These are phyloP conservation scores for Penicillium argentinense DNA, from an alignment of 495 filamentous ascomycete species.

Conservation along the genomic window DNA sequence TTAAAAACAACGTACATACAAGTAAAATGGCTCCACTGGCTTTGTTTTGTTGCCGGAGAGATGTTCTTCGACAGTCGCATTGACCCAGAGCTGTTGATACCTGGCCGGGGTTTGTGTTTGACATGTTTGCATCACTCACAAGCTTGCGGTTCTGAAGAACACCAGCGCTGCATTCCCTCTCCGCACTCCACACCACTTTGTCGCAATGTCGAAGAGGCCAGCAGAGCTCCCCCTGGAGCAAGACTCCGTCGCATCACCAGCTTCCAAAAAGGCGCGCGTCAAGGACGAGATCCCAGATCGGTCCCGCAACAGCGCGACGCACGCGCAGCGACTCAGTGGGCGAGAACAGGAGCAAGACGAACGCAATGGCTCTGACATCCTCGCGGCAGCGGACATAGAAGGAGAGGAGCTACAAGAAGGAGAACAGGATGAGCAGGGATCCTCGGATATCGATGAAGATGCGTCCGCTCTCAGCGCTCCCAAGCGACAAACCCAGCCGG, in stretches of 20 bases:
- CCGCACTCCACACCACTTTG: slow-evolving; percentile 9
- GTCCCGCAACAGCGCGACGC: slow-evolving; percentile 39
- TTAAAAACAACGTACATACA: too few relatives aligned
- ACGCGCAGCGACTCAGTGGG: slow-evolving; percentile 36
- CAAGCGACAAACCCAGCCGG: slow-evolving; percentile 70
- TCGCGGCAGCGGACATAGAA: slow-evolving; percentile 40
- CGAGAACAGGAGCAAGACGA: slow-evolving; percentile 34
- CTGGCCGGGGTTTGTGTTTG: slow-evolving; percentile 32
- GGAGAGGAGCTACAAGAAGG: slow-evolving; percentile 43
- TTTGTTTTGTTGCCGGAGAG: too few relatives aligned
- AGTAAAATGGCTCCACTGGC: too few relatives aligned
- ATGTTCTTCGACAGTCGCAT: neutral
- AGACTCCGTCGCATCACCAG: slow-evolving; percentile 61
- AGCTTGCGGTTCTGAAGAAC: slow-evolving; percentile 20
- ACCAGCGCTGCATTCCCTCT: slow-evolving; percentile 8
- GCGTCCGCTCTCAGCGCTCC: slow-evolving; percentile 41
- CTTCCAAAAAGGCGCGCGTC: slow-evolving; percentile 72
- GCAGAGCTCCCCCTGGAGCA: slow-evolving; percentile 77
- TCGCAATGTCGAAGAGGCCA: slow-evolving; percentile 71
- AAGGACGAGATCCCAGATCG: slow-evolving; percentile 50
- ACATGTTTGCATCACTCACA: slow-evolving; percentile 33
- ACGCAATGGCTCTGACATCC: slow-evolving; percentile 37
- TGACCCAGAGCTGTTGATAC: too few relatives aligned
- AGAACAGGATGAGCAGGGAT: slow-evolving; percentile 26
- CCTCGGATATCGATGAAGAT: slow-evolving; percentile 41